Evolutionary conservation across 345 rosid species (phyloP), one percentile per base, ranked within the genome.

Genomic region (Hibiscus syriacus): DNA sequence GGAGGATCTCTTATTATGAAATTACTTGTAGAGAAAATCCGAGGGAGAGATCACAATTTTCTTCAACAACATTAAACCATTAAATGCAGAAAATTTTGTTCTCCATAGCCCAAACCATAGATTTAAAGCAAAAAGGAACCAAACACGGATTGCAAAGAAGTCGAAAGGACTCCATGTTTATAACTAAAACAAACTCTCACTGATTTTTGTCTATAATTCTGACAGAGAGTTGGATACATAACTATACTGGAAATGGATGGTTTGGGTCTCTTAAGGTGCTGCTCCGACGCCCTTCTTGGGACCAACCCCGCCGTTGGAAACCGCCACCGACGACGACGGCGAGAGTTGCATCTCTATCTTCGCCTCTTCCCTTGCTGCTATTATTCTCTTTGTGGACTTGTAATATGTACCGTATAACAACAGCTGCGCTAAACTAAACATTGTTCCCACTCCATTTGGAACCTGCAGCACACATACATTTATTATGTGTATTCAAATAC

Each of bases 381-480:
- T 80, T 3, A 73, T 82, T 63, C 55, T 66, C 70, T 87, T 76
- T 11, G 90, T 84, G 16, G 92, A 79, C 66, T 80, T 89, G 77
- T 86, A 87, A 76, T 77, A 93, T 4, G 73, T 41, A 5, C 81
- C 94, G 8, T 93, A 90, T 2, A 93, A 55, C 16, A 76, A 17
- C 30, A 93, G 64, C 53, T 93, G 98, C 67, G 82, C 86, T 65
- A 82, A 6, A 20, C 84, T 76, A 48, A 86, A 77, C 23, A 86
- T 9, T 10, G 87, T 52, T 0, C 97, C 98, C 14, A 87, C 55
- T 26, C 96, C 98, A 78, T 93, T 92, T 16, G 98, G 90, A 56
- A 79, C 60, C 97, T 92, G 79, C 23, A 54, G 12, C 41, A 38
- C 41, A 38, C n/a, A n/a, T n/a, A n/a, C n/a, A n/a, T n/a, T n/a